Base-by-base conservation (phyloP, 148 eudicot species). In the Cornus florida region DNA sequence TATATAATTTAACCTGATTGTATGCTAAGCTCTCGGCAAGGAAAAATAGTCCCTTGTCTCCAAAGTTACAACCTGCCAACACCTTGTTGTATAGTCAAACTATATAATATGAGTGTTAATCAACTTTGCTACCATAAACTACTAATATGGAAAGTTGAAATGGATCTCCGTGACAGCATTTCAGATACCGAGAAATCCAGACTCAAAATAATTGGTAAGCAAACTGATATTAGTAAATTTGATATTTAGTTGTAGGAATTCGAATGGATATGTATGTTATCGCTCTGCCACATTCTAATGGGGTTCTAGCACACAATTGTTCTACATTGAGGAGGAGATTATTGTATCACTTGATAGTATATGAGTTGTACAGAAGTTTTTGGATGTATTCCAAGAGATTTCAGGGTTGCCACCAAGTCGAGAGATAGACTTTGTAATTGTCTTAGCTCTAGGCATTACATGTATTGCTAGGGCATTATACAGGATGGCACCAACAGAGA, bases 21-120 rank as follows among this genome's bases (percentile, higher is more conserved):
- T 96, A 94, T 24, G 92, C 99, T 82, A 96, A 86, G 87, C 93
- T 90, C 87, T 93, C 97, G 71, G 98, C 98, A 75, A 96, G 94
- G 77, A 91, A 92, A 83, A 88, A 87, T 32, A 96, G 82, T 46
- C 99, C 99, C 70, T 92, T 95, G 84, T 96, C 93, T 66, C 99
- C 99, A 83, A 96, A 92, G 77, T 90, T 87, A 46, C 88, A 83
- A 69, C 98, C 99, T 96, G 86, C 72, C 71, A 84, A 84, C 76
- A 69, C 70, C 75, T 66, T 76, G 22, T 70, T 23, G 10, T 67
- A 35, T 70, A 48, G 70, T 80, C 62, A 78, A 14, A 50, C 46
- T 46, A 57, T 7, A 41, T 17, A 2, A 62, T 24, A 62, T n/a
- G 66, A 62, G 23, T 62, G 66, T 62, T 62, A 20, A 62, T 13